Evolutionary conservation across 768 basidiomycete genomes (phyloP), one percentile per base, ranked within the genome.

Genomic region (Termitomyces sp.): DNA sequence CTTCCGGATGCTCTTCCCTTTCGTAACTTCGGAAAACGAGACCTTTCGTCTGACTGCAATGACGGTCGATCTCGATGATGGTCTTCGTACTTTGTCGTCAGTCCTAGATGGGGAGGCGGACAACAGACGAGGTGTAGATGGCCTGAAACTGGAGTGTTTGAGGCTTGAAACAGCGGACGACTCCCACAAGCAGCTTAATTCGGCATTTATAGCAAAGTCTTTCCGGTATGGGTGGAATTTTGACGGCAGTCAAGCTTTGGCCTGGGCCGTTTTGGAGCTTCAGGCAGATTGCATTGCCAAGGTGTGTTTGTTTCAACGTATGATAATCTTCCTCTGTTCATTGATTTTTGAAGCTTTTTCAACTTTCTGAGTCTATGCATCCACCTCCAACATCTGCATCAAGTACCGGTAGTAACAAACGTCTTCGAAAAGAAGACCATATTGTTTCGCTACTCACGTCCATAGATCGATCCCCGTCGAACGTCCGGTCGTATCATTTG

Each of bases 261-360:
- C 86, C 0, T 97, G 94, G 94, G 80, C 84, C 6, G 75, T 87
- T 6, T 72, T 94, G 6, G 86, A 93, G 67, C 72, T 95, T 22
- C 88, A 90, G 58, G 89, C 92, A 3, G 90, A 92, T 67, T 89
- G 87, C 66, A 79, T 84, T 4, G 78, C 78, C 51, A 82, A 85
- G 75, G 92, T 91, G 64, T 55, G 74, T 63, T 2, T 9, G 36
- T 32, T 41, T 58, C 22, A 10, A 41, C 5, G 27, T 51, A 8
- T 34, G 2, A 14, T 18, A 60, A 27, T 58, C 58, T 31, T 31
- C 24, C 51, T 36, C 46, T 57, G 54, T 39, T 59, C 49, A 46
- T 58, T 32, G 27, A 22, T 41, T 9, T 7, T 41, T 56, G 5
- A 62, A 92, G 90, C 70, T 92, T 13, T 88, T 82, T 64, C 69